These are phyloP conservation scores for Taphrina communis DNA, from an alignment of 1,139 yeast species.

Conservation along the genomic window DNA sequence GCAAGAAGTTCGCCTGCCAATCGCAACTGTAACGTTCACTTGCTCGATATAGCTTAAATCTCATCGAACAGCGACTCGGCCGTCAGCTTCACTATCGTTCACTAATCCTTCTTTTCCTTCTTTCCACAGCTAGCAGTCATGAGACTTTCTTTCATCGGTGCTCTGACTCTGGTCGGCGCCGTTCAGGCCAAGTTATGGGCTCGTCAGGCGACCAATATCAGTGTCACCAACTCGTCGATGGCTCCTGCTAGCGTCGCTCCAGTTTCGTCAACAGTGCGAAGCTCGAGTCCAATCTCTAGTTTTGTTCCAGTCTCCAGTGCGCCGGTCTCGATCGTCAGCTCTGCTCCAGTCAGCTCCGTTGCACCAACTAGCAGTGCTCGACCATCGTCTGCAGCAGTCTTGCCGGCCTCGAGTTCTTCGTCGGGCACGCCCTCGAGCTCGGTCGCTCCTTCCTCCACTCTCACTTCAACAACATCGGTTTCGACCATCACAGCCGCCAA, in stretches of 20 bases:
- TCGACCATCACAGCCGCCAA: slow-evolving; percentile 14
- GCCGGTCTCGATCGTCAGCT: not conserved
- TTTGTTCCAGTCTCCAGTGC: slow-evolving; percentile 1
- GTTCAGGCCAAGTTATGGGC: slow-evolving; percentile 19
- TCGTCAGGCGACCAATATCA: slow-evolving; percentile 22
- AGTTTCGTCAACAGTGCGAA: not conserved
- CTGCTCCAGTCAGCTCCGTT: slow-evolving; percentile 1
- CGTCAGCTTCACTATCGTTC: too few relatives aligned
- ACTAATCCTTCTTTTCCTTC: too few relatives aligned
- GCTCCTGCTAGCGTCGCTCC: not conserved
- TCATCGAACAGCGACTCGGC: too few relatives aligned
- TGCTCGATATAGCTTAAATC: too few relatives aligned
- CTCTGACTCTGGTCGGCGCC: not conserved
- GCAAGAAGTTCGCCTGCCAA: too few relatives aligned
- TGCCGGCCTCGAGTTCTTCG: slow-evolving; percentile 2
- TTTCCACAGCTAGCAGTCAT: not conserved
- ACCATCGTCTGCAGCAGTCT: slow-evolving; percentile 13
- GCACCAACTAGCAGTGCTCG: slow-evolving; percentile 11
- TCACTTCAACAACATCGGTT: not conserved
- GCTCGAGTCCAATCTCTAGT: not conserved
- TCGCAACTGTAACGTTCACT: too few relatives aligned
- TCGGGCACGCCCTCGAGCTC: slow-evolving; percentile 9
- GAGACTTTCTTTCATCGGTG: slow-evolving; percentile 12
- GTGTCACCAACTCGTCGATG: slow-evolving; percentile 10
- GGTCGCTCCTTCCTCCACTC: not conserved